Evolutionary conservation across 2,329 filamentous ascomycete genomes (phyloP).

Genomic region (Pseudogymnoascus sp.): DNA sequence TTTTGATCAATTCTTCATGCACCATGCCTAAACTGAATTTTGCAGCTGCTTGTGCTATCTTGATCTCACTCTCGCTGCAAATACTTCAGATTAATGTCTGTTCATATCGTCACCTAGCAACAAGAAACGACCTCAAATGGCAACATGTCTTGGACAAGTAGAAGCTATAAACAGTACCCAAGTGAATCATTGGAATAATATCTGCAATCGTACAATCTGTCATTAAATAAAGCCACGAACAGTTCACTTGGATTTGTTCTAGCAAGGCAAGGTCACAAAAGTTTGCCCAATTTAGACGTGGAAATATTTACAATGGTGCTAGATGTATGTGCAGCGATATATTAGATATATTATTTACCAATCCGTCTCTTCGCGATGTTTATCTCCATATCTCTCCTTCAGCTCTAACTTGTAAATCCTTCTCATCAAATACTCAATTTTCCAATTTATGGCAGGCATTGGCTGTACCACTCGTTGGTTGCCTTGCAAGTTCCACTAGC

Average conservation of each 20-base stretch:
- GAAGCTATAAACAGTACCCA: background rate
- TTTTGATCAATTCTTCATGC: background rate
- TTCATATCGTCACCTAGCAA: background rate
- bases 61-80: background rate
- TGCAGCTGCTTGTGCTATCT: background rate
- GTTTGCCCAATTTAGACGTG: background rate
- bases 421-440: background rate
- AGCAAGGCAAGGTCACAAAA: background rate
- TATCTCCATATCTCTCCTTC: background rate
- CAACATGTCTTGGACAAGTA: background rate
- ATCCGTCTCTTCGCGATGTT: background rate
- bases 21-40: background rate
- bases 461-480: slow-evolving; percentile 13
- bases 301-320: background rate
- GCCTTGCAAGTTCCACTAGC: slow-evolving; percentile 14
- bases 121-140: background rate
- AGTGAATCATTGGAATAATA: background rate
- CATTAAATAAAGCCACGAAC: background rate
- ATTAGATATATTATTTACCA: background rate
- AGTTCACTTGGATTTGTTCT: background rate
- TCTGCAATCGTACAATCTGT: background rate
- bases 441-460: slow-evolving; percentile 7
- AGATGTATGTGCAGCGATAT: background rate
- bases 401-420: background rate
- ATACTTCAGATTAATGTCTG: background rate